Base-by-base conservation (phyloP, 768 basidiomycete species). In the Amanita pallidorosea region DNA sequence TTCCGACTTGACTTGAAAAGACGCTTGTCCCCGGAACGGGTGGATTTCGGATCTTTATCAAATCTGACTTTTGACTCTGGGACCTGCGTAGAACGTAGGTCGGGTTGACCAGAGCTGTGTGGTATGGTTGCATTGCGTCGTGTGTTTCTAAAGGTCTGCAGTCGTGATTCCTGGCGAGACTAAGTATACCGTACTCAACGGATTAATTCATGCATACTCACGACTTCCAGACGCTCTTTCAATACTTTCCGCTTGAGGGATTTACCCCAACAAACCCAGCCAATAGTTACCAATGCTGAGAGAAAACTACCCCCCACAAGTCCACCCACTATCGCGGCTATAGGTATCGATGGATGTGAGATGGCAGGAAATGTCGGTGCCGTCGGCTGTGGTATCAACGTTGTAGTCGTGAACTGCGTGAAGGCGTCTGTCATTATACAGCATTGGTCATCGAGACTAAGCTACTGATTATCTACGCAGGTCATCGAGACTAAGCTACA, bases 311-410 rank as follows among this genome's bases (percentile, higher is more conserved):
- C 80, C 0, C 66, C 79, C 2, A 59, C 66, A 0, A 69, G 63
- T 7, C 79, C 79, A 5, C 77, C 77, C 5, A 65, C 74, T 53
- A 81, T 74, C 9, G 75, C 72, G 9, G 60, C 71, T 8, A 80
- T 59, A 7, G 79, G 79, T 6, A 79, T 43, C 43, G 44, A 27
- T 47, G 53, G 45, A 53, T 51, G 40, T 23, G 45, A 53, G 52
- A 38, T 54, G 20, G 5, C 18, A 5, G 35, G 20, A 45, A 38
- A 58, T 31, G 46, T 44, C 45, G 42, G 17, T 38, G 17, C 25
- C 40, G 29, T 44, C 9, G 20, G 25, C n/a, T 43, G 23, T 37
- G 36, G 11, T 37, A 49, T 37, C 15, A 45, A 42, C 6, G 42
- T 51, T n/a, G 50, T 51, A 9, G 34, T 45, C 11, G 33, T 45